Evolutionary conservation across 1,139 yeast genomes (phyloP), one percentile per base, ranked within the genome.

Genomic region (Debaryomycetaceae sp.): DNA sequence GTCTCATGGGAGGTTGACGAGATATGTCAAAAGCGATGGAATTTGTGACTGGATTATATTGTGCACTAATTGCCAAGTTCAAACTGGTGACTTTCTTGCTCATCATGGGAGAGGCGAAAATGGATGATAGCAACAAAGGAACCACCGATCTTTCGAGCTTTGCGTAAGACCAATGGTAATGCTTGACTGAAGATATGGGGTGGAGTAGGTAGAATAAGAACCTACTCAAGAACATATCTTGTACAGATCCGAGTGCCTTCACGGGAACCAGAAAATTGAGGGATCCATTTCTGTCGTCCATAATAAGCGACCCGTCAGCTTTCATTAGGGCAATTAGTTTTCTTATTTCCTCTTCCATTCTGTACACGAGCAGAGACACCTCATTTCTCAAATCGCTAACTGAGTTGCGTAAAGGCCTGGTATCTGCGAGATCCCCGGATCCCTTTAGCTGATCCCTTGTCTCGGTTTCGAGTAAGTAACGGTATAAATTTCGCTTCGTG

Each of bases 401-500:
- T 11, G 31, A 11, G 4, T 8, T 27, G 11, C 31, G 31, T 27
- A 27, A 3, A 11, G 11, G 11, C 8, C 3, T 11, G 4, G 2
- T 11, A 7, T 8, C 11, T 11, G 11, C 2, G 11, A 27, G 11
- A 27, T 27, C 8, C 31, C 11, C 8, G 31, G 11, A 7, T 27
- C 31, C 11, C 31, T 27, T 27, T 4, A 27, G 37, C 8, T 9
- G 38, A 11, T 8, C 17, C 22, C 2, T n/a, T 8, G 22, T 17
- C 6, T 13, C 38, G 2, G n/a, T 5, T 17, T 58, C 57, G n/a
- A 72, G 53, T 37, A 65, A 49, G 33, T 63, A 47, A 34, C 85
- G 62, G 7, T 72, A 59, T 30, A 60, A 62, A 53, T 87, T 87
- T 33, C 95, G 65, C 37, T 65, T 57, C 0, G 93, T 85, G 42